Conservation (phyloP, 2,329 filamentous ascomycete genomes). For the Arthrobotrys sinensis region DNA sequence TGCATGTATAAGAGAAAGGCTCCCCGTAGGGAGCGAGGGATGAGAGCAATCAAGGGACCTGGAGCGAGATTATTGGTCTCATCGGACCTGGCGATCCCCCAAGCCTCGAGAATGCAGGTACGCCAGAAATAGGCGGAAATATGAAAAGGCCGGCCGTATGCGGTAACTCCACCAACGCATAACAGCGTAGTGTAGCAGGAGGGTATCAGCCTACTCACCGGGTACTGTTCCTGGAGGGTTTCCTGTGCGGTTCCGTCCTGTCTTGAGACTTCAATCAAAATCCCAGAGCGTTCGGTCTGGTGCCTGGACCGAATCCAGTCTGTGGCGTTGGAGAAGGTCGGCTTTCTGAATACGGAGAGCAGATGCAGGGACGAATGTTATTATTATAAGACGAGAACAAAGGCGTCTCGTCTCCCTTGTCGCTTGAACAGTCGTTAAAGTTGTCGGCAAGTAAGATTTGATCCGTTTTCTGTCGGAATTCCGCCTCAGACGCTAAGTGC, state of each 20-base stretch:
- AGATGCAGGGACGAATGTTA: slow-evolving; percentile 3
- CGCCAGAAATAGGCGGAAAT: slow-evolving; percentile 32
- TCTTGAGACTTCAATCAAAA: slow-evolving; percentile 5
- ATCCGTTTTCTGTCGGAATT: slow-evolving; percentile 45
- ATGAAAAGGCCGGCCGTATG: slow-evolving; percentile 31
- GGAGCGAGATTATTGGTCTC: slow-evolving; percentile 49
- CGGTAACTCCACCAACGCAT: slow-evolving; percentile 36
- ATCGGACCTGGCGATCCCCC: slow-evolving; percentile 43
- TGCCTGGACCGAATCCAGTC: background rate
- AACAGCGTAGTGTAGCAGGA: slow-evolving; percentile 27
- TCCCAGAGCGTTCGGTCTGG: slow-evolving; percentile 2
- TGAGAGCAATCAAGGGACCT: slow-evolving; percentile 45
- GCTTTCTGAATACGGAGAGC: background rate
- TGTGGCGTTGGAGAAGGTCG: slow-evolving; percentile 15
- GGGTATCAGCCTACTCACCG: slow-evolving; percentile 35
- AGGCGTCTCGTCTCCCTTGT: slow-evolving; percentile 29
- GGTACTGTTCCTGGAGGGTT: slow-evolving; percentile 30
- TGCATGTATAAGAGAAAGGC: slow-evolving; percentile 15
- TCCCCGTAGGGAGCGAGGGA: slow-evolving; percentile 23
- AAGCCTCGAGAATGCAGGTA: slow-evolving; percentile 49
- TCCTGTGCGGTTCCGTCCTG: slow-evolving; percentile 14
- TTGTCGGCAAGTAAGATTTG: slow-evolving; percentile 52
- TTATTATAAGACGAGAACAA: slow-evolving; percentile 28
- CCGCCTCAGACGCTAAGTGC: slow-evolving; percentile 40
- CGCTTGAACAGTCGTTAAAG: slow-evolving; percentile 14